Base-by-base conservation (phyloP, 371 early-diverging fungal species). In the Mucor velutinosus region DNA sequence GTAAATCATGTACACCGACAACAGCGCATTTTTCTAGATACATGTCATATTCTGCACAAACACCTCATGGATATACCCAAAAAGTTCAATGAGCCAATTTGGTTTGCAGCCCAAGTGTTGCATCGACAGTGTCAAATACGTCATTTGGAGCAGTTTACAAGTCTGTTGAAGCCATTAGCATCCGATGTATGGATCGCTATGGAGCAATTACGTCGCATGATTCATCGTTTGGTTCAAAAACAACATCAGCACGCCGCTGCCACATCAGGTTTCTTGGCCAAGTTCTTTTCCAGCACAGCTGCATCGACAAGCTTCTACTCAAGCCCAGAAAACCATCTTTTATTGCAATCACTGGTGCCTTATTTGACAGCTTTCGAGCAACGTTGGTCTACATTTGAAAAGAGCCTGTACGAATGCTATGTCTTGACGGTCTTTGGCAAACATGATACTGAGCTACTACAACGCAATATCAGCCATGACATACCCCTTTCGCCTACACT, bases 21-120 rank as follows among this genome's bases (percentile, higher is more conserved):
- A 55, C 76, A 76, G 61, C 63, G 66, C 15, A 71, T 76, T 15
- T 73, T 60, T 58, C 57, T 76, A 11, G 76, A 73, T 58, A 69
- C 71, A 10, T 58, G 73, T 14, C 62, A 63, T 17, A 21, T 76
- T 23, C 65, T 76, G 17, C 70, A 72, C 49, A 72, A 69, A 21
- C 29, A 63, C 17, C 30, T 69, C 23, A 17, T 51, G 23, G 25
- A 59, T 47, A 23, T 23, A 7, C 65, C 60, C 6, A 62, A 62
- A 43, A 55, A 69, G 35, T 69, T 73, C n/a, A 65, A 65, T 33
- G 76, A 76, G 58, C 64, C 74, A 3, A 68, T 76, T 10, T 60
- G 64, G 64, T 76, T 76, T 69, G 74, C 76, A 14, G 66, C 70
- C 2, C 76, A 76, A 70, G 71, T 71, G 1, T 7, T 76, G 11